phyloP scores from a whole-genome alignment of 108 stramenopile species.

The Pseudonitzschia delicatissima region DNA sequence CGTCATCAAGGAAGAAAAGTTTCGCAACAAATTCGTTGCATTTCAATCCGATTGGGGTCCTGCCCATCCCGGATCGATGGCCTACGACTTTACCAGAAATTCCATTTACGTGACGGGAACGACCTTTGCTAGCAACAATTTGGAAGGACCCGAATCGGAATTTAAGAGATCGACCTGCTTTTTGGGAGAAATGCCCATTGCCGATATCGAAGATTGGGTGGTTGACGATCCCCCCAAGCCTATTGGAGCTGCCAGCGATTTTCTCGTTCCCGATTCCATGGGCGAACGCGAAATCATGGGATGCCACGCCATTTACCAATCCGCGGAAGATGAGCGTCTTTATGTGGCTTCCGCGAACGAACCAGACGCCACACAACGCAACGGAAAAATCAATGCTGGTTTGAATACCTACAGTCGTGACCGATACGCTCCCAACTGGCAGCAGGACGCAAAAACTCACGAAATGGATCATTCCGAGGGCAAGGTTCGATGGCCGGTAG shows the following conservation, averaged over 20 bases:
- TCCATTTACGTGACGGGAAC: constrained; percentile 5
- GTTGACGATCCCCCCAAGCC: background rate
- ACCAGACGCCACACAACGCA: background rate
- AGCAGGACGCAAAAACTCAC: background rate
- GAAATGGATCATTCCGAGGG: background rate
- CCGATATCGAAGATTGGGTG: background rate
- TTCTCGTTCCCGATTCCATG: background rate
- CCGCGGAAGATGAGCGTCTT: background rate
- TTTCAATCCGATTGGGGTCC: constrained; percentile 8
- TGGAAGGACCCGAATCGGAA: too few species aligned
- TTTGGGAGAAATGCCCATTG: background rate
- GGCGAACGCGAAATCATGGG: background rate
- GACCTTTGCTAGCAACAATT: background rate
- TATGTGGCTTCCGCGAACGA: background rate
- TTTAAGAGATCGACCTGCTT: background rate
- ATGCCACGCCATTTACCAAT: background rate
- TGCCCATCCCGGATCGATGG: constrained; percentile 1
- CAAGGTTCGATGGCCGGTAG: background rate
- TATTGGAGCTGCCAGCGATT: background rate
- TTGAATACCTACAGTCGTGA: background rate
- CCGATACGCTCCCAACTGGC: background rate
- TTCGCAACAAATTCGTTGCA: background rate
- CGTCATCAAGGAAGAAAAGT: too few species aligned
- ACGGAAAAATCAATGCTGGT: background rate
- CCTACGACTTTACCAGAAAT: constrained; percentile 1